Percentiles rank a stretch among this genome's conserved stretches.
Conservation (phyloP, 2,329 filamentous ascomycete genomes). For the Aquanectria penicillioides region DNA sequence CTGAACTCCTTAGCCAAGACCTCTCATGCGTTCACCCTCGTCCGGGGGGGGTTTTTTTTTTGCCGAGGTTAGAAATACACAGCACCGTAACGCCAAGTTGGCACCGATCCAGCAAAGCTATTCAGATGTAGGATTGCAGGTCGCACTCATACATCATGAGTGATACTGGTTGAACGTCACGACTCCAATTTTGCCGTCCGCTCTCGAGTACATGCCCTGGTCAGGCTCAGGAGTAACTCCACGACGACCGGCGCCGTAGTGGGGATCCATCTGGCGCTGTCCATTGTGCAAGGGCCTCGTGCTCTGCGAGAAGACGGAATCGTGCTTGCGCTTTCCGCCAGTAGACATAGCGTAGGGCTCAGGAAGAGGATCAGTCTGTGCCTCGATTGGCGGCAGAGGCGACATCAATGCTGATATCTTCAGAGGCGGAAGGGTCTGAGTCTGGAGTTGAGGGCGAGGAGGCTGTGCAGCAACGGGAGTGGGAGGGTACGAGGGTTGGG, state of each 20-base stretch:
- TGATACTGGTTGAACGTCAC: constrained; percentile 46
- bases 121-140: neutral
- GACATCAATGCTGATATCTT: constrained; percentile 50
- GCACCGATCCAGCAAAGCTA: constrained; percentile 22
- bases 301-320: constrained; percentile 47
- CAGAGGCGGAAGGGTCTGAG: constrained; percentile 47
- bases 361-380: constrained; percentile 44
- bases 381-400: constrained; percentile 48
- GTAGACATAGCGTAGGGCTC: constrained; percentile 39
- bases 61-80: constrained; percentile 38
- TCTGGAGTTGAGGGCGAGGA: constrained; percentile 29
- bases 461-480: constrained; percentile 42
- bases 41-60: constrained; percentile 22
- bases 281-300: constrained; percentile 49
- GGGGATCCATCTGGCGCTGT: constrained; percentile 48
- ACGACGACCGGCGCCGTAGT: constrained; percentile 38
- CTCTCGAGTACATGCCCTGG: constrained; percentile 47
- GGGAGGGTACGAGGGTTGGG: constrained; percentile 42
- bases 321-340: constrained; percentile 52
- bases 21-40: constrained; percentile 32
- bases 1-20: constrained; percentile 39
- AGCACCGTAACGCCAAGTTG: constrained; percentile 36
- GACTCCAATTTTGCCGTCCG: constrained; percentile 46
- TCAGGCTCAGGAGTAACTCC: constrained; percentile 42
- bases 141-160: constrained; percentile 17